Evolutionary conservation across 805 yeast genomes (phyloP), one percentile per base, ranked within the genome.

Genomic region (Suhomyces sp.): DNA sequence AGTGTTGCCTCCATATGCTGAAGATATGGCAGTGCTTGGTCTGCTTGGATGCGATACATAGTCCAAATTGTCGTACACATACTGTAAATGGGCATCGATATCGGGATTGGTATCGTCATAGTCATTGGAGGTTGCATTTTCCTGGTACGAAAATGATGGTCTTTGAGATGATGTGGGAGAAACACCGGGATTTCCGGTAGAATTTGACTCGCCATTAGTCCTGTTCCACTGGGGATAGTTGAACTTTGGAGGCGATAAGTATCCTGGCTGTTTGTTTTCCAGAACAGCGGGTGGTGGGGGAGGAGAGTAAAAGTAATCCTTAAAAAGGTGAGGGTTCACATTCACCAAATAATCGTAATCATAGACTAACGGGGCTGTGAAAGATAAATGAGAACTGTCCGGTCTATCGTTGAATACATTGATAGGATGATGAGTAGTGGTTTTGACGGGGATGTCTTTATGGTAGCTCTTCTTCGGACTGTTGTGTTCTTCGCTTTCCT

Each of bases 261-360:
- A n/a, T n/a, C n/a, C n/a, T n/a, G n/a, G 36, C 15, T 32, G 30
- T 23, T 33, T 33, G 6, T 28, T 20, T 9, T 29, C 36, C n/a
- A 30, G 22, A 5, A 14, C 17, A 4, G 46, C 36, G 4, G 40
- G 35, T 9, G 33, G 35, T 6, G 49, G 48, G 11, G 57, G 59
- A 5, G 70, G 69, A 28, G 51, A 50, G 40, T 57, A 68, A 19
- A 51, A 49, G 41, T 48, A 66, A 23, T 63, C 53, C 38, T 58
- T 60, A 50, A 68, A 68, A 19, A 66, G 44, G 35, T 56, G 58
- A 5, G 72, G 70, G 43, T 63, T 64, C 14, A 42, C 51, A 27
- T 58, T 51, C 15, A 63, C 50, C 19, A 68, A 46, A 37, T 68
- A 68, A 28, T 60, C 61, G 41, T 63, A 65, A 48, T 67, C 72